These are phyloP conservation scores for Celoporthe dispersa DNA, from an alignment of 2,329 filamentous ascomycete genomes.

Conservation along the genomic window DNA sequence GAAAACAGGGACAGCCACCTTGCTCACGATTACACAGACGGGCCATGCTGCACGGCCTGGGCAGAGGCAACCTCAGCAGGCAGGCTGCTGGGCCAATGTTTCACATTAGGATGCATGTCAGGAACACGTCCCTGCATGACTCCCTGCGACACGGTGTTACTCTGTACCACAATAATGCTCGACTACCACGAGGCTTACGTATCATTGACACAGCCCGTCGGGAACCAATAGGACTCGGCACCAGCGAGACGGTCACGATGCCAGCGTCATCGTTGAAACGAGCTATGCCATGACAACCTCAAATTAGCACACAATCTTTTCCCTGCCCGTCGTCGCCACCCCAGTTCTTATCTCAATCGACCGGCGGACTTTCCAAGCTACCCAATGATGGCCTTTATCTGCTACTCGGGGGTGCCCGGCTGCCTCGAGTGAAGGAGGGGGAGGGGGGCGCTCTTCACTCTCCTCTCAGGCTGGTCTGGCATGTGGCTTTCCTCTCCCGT, in stretches of 20 bases:
- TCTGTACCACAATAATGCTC: not conserved
- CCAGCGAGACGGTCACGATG: not conserved
- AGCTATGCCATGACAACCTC: slow-evolving; percentile 1
- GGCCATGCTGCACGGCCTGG: not conserved
- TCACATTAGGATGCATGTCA: not conserved
- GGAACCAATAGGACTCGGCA: slow-evolving; percentile 14
- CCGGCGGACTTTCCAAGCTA: not conserved
- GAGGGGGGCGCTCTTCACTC: too few species aligned
- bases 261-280: not conserved
- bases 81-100: not conserved
- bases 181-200: slow-evolving; percentile 16
- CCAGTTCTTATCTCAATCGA: not conserved
- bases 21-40: not conserved
- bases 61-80: not conserved
- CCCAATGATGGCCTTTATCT: not conserved
- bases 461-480: not conserved
- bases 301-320: not conserved
- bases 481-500: not conserved
- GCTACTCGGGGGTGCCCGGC: not conserved
- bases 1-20: too few species aligned
- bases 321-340: not conserved
- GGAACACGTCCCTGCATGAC: slow-evolving; percentile 1
- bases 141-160: not conserved
- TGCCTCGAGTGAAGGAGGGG: not conserved
- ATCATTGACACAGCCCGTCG: slow-evolving; percentile 15